Evolutionary conservation across 805 yeast species (phyloP), one percentile per base, ranked within the genome.

Genomic region (Saturnispora mendoncae): DNA sequence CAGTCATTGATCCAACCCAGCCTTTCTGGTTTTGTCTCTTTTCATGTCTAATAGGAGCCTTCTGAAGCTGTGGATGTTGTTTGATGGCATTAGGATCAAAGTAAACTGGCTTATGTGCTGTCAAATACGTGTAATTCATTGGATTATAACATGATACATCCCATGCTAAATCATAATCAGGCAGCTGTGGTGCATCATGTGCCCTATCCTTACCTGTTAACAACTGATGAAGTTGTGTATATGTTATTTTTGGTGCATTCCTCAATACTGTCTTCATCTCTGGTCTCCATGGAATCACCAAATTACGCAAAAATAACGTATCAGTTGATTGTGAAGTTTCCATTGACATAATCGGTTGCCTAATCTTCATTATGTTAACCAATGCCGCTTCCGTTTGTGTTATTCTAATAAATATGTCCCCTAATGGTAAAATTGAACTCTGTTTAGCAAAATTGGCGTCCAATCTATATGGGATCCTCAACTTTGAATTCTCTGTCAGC

Each of bases 221-320:
- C 33, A 85, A 54, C 10, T 54, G 41, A 44, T 82, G 80, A 39
- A 92, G 66, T 46, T 84, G 94, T 1, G 70, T 67, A 18, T 71
- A 58, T 2, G 78, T 64, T n/a, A 80, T 70, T 46, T 71, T 68
- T 15, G 76, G 75, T 0, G 81, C 53, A 3, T 96, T 96, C 49
- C 80, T 76, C 6, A 92, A 84, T 92, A 96, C 84, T 58, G 81
- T 90, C 33, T 84, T 66, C 6, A 84, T 76, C 4, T 75, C 69
- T 2, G 98, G 99, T 36, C 97, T 69, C 25, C 76, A 73, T 2
- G 95, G 94, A 17, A 81, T 72, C 5, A 71, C 63, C 34, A 82
- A 68, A 46, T 76, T 73, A 20, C 75, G 80, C 53, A 84, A 81
- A 62, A 80, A 88, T 27, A 92, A 61, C 2, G 69, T 62, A 57